A percentile compares a stretch with the other conserved stretches of the same genome.
Conservation (phyloP, 2,329 filamentous ascomycete genomes). For the Rachicladosporium sp. region DNA sequence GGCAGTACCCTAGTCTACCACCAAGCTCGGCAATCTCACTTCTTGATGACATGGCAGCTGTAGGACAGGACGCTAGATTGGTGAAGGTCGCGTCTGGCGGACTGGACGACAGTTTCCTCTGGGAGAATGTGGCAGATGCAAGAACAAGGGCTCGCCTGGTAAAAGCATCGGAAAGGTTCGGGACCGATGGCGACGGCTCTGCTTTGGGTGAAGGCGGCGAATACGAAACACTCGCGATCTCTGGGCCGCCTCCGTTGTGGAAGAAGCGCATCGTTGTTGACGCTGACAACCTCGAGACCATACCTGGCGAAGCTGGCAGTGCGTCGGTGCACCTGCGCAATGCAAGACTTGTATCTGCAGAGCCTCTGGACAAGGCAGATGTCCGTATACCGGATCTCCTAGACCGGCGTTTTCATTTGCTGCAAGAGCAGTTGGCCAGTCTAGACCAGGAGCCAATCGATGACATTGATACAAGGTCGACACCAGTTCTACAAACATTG, state of each 20-base stretch:
- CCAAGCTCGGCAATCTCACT: slow-evolving; percentile 39
- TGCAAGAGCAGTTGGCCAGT: too few species aligned
- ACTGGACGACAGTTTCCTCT: slow-evolving; percentile 67
- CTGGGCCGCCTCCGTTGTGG: slow-evolving; percentile 65
- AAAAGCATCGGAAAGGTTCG: slow-evolving; percentile 54
- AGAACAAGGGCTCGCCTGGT: slow-evolving; percentile 35
- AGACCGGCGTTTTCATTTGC: slow-evolving; percentile 45
- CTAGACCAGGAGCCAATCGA: too few species aligned
- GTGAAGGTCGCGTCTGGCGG: slow-evolving; percentile 92
- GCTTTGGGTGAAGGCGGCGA: slow-evolving; percentile 88
- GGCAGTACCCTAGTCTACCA: slow-evolving; percentile 75
- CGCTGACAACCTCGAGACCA: slow-evolving; percentile 39
- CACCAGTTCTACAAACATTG: too few species aligned
- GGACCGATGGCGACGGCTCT: slow-evolving; percentile 51
- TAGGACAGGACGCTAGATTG: slow-evolving; percentile 74
- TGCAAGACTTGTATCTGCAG: too few species aligned
- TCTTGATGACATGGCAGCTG: slow-evolving; percentile 66
- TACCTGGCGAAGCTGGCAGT: slow-evolving; percentile 62
- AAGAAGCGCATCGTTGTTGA: slow-evolving; percentile 54
- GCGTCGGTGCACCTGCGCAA: slow-evolving; percentile 52
- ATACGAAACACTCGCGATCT: slow-evolving; percentile 82
- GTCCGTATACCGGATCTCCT: slow-evolving; percentile 53
- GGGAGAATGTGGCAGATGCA: slow-evolving; percentile 60
- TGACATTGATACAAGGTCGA: too few species aligned
- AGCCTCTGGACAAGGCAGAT: slow-evolving; percentile 13